Evolutionary conservation across 169 alveolate species (phyloP).

Genomic region (Babesia gibsoni): DNA sequence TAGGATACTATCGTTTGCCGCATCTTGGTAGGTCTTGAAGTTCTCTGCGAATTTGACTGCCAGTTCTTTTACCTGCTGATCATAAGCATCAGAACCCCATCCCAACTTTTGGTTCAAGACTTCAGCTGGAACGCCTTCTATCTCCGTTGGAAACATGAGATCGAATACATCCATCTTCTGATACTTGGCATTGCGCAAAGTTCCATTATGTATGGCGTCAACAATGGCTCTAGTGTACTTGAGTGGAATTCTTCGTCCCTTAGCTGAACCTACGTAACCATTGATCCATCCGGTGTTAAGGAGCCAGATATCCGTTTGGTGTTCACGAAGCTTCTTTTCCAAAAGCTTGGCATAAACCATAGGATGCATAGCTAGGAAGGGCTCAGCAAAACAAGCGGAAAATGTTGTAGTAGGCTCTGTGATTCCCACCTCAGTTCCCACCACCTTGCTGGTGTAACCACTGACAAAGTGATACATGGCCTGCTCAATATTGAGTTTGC

Average conservation of each 20-base stretch:
- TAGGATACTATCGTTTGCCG: conserved; percentile 38
- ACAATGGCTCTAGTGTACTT: conserved; percentile 86
- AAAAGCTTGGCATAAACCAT: conserved; percentile 86
- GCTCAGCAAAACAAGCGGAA: conserved; percentile 96
- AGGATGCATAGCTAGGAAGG: conserved; percentile 94
- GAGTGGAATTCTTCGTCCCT: conserved; percentile 88
- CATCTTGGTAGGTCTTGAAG: conserved; percentile 73
- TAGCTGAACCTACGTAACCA: conserved; percentile 85
- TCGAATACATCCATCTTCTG: conserved; percentile 82
- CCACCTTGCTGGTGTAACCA: conserved; percentile 95
- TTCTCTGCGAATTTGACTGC: conserved; percentile 81
- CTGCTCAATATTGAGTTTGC: conserved; percentile 85
- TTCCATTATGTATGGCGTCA: conserved; percentile 86
- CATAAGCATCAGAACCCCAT: conserved; percentile 85
- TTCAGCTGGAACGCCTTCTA: conserved; percentile 81
- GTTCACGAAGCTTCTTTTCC: conserved; percentile 39
- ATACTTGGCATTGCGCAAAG: conserved; percentile 59
- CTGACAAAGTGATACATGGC: conserved; percentile 93
- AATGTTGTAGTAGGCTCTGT: conserved; percentile 91
- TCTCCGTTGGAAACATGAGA: conserved; percentile 77
- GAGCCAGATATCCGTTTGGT: conserved; percentile 80
- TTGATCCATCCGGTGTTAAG: conserved; percentile 95
- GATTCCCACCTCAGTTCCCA: conserved; percentile 92
- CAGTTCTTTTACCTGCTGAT: conserved; percentile 63
- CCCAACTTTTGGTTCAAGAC: conserved; percentile 82